These are phyloP conservation scores for Smithsoniella earleae DNA, from an alignment of 163 green algal genomes.

Conservation along the genomic window DNA sequence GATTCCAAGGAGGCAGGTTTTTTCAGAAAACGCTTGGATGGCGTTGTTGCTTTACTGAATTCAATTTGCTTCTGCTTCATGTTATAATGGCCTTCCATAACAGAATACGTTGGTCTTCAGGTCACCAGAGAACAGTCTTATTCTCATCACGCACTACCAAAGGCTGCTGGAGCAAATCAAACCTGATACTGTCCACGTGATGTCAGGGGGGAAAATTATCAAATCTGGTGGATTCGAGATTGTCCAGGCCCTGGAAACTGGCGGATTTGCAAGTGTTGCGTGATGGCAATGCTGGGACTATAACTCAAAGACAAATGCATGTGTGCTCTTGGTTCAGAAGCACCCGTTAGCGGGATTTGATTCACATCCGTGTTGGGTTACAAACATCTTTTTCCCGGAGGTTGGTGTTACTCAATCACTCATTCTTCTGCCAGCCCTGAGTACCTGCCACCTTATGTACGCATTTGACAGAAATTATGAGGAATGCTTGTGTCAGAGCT, in stretches of 20 bases:
- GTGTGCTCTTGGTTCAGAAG: neutral
- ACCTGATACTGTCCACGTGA: constrained; percentile 89
- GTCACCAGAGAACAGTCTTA: constrained; percentile 57
- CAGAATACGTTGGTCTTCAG: neutral
- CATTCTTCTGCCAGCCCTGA: neutral
- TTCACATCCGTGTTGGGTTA: no score
- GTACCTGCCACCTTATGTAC: neutral
- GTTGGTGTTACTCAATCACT: neutral
- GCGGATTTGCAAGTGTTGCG: constrained; percentile 53
- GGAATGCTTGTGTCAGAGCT: no score
- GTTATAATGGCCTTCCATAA: neutral
- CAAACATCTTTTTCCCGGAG: no score
- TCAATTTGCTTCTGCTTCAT: neutral
- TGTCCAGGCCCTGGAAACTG: constrained; percentile 68
- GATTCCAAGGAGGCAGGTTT: neutral
- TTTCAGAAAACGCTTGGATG: neutral
- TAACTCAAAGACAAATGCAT: neutral
- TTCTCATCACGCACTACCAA: constrained; percentile 99
- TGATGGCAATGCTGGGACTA: neutral
- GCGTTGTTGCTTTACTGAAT: neutral
- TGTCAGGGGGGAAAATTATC: constrained; percentile 74
- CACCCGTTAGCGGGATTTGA: no score
- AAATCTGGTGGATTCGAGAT: constrained; percentile 71
- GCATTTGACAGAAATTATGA: no score
- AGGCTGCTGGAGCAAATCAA: constrained; percentile 87